Conservation (phyloP, 805 yeast species). For the Nakazawaea anatomiae region DNA sequence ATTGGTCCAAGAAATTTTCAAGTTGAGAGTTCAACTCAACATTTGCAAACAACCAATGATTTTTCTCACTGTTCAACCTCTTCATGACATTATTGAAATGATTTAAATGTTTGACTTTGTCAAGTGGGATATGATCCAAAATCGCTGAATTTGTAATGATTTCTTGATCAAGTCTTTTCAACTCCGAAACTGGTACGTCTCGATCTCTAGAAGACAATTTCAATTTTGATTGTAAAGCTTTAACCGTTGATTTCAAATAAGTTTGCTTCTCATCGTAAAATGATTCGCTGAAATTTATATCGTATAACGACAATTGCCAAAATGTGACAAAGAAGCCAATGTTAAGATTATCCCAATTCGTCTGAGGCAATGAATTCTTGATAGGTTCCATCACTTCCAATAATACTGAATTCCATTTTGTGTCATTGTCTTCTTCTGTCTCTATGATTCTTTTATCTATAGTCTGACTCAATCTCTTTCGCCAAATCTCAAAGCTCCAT, state of each 20-base stretch:
- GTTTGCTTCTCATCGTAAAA: conserved; percentile 44
- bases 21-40: conserved; percentile 10
- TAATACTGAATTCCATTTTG: conserved; percentile 7
- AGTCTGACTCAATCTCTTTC: conserved; percentile 33
- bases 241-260: conserved; percentile 31
- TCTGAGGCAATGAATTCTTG: conserved; percentile 11
- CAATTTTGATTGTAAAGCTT: conserved; percentile 30
- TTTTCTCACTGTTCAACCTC: conserved; percentile 23
- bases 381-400: conserved; percentile 13
- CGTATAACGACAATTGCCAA: conserved; percentile 72
- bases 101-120: conserved; percentile 36
- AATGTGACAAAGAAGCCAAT: conserved; percentile 50
- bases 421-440: conserved; percentile 9
- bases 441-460: conserved; percentile 18
- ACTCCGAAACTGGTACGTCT: conserved; percentile 17
- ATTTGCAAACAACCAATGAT: conserved; percentile 32
- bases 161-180: conserved; percentile 21
- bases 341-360: conserved; percentile 24
- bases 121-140: conserved; percentile 26
- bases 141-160: conserved; percentile 21
- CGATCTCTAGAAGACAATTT: conserved; percentile 22
- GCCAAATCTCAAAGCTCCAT: conserved; percentile 80
- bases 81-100: conserved; percentile 28
- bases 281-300: conserved; percentile 47
- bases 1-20: conserved; percentile 45